phyloP scores from a whole-genome alignment of 2,329 filamentous ascomycete species.

The Orbilia blumenaviensis region DNA sequence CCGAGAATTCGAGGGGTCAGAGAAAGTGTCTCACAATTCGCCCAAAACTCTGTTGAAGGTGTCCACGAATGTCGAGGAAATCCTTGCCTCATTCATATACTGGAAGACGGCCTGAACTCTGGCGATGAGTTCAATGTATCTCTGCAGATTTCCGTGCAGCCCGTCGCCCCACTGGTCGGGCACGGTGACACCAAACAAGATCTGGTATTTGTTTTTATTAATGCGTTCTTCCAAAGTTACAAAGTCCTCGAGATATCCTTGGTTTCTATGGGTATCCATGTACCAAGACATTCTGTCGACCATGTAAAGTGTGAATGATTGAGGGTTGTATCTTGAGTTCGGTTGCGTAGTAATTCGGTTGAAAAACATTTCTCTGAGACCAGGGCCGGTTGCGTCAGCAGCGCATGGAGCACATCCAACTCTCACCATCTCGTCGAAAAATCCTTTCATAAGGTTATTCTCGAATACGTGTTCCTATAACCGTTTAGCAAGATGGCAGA shows the following conservation, averaged over 20 bases:
- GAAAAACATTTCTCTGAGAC: slow-evolving; percentile 28
- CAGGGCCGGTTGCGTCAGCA: background rate
- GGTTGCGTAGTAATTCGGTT: background rate
- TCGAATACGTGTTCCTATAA: slow-evolving; percentile 24
- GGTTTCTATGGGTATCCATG: background rate
- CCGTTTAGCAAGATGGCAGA: background rate
- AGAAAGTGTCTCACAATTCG: slow-evolving; percentile 21
- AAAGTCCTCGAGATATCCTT: slow-evolving; percentile 5
- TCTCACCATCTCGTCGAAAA: slow-evolving; percentile 15
- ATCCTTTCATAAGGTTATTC: slow-evolving; percentile 24
- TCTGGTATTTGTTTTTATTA: slow-evolving; percentile 5
- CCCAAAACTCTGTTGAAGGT: background rate
- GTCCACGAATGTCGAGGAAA: background rate
- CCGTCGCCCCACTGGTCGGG: slow-evolving; percentile 2
- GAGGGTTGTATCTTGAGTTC: background rate
- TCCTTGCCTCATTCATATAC: background rate
- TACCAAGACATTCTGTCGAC: slow-evolving; percentile 17
- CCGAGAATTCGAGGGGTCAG: background rate
- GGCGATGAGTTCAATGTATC: slow-evolving; percentile 6
- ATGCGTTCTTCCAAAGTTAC: slow-evolving; percentile 6
- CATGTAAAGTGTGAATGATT: background rate
- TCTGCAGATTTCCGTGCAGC: background rate
- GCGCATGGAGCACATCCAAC: slow-evolving; percentile 15
- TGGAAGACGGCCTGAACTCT: slow-evolving; percentile 13
- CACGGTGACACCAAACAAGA: background rate